Evolutionary conservation across 371 early-diverging fungal species (phyloP).

Genomic region (Mycotypha africana): DNA sequence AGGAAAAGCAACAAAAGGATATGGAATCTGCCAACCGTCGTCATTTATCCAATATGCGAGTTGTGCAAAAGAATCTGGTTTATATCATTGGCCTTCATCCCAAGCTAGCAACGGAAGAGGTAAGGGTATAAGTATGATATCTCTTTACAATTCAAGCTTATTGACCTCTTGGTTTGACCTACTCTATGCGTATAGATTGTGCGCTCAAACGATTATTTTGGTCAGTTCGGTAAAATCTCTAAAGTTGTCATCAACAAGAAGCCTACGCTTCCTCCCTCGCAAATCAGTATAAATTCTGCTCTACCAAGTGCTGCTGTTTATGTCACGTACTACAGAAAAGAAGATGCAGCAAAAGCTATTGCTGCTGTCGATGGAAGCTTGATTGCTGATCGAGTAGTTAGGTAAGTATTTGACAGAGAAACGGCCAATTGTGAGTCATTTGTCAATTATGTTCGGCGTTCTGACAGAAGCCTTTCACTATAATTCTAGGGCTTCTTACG

Average conservation of each 20-base stretch:
- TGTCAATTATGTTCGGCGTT: too few relatives aligned
- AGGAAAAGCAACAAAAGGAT: constrained; percentile 86
- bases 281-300: constrained; percentile 36
- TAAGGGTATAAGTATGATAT: constrained; percentile 23
- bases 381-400: constrained; percentile 82
- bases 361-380: constrained; percentile 89
- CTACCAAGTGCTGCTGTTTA: constrained; percentile 76
- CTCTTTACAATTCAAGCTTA: not conserved
- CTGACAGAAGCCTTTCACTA: too few relatives aligned
- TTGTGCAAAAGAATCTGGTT: constrained; percentile 93
- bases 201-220: constrained; percentile 87
- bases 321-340: constrained; percentile 82
- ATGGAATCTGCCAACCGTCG: constrained; percentile 80
- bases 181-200: constrained; percentile 56
- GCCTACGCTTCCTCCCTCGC: constrained; percentile 52
- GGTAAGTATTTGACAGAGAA: constrained; percentile 32
- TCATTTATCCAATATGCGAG: constrained; percentile 87
- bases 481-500: constrained; percentile 64
- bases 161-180: not conserved
- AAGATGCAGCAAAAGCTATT: constrained; percentile 89
- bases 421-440: too few relatives aligned
- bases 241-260: constrained; percentile 84
- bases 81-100: constrained; percentile 91
- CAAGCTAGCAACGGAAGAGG: constrained; percentile 85
- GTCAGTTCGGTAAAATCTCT: constrained; percentile 93